phyloP scores from a whole-genome alignment of 2,329 filamentous ascomycete species.

The Hypoxylon sp. region DNA sequence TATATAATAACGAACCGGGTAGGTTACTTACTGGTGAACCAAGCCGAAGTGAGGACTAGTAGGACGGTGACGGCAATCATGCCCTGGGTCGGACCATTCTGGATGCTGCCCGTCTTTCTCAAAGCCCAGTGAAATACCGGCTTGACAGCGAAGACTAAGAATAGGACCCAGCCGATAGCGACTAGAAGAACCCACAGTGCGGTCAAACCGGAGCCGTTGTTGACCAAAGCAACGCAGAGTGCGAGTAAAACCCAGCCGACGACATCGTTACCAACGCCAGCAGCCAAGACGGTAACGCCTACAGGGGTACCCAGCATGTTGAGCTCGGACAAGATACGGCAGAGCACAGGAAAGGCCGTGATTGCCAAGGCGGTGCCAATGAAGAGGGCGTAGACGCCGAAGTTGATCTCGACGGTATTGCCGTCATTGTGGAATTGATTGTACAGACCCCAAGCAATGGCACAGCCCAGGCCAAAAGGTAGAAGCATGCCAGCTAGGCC shows the following conservation, averaged over 20 bases:
- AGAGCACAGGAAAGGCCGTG: constrained; percentile 91
- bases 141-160: constrained; percentile 80
- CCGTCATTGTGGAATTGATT: constrained; percentile 68
- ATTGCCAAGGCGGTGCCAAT: constrained; percentile 95
- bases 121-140: constrained; percentile 83
- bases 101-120: constrained; percentile 79
- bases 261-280: constrained; percentile 93
- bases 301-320: constrained; percentile 87
- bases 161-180: constrained; percentile 80
- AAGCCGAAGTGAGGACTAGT: constrained; percentile 79
- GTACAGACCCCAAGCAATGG: constrained; percentile 79
- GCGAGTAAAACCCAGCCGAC: constrained; percentile 93
- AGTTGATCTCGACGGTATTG: constrained; percentile 53
- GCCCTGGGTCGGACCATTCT: constrained; percentile 89
- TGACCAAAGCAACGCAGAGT: constrained; percentile 92
- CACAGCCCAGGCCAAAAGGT: constrained; percentile 79
- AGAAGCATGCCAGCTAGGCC: constrained; percentile 78
- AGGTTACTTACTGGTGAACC: constrained; percentile 63
- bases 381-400: constrained; percentile 73
- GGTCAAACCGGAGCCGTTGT: constrained; percentile 84
- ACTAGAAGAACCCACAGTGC: constrained; percentile 88
- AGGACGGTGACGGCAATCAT: constrained; percentile 88
- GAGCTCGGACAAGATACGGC: constrained; percentile 91
- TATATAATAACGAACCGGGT: neutral
- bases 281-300: constrained; percentile 90